Base-by-base conservation (phyloP, 2,329 filamentous ascomycete genomes). In the Arthrobotrys pseudoclavata region DNA sequence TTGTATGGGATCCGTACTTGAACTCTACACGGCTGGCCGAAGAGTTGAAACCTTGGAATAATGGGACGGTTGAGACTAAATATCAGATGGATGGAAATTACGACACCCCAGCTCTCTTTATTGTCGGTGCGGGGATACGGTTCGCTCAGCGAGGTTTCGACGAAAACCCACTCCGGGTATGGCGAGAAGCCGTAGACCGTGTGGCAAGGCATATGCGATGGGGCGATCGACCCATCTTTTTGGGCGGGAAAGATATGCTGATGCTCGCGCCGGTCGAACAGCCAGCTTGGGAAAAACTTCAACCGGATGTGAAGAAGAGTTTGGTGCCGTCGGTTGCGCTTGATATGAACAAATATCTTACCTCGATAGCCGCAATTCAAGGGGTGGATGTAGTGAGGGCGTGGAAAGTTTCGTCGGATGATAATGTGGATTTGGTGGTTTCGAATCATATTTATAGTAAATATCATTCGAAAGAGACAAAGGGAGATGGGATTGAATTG, bases 1-100 rank as follows among this genome's bases (percentile, higher is more conserved):
- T 89, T 79, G 82, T 89, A 10, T 91, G 88, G 88, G 89, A 91
- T 82, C 89, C 89, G 0, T 90, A 85, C 83, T 84, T 91, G 24
- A 88, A 91, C 81, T 85, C 86, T 29, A 85, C 86, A 0, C 80
- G 80, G 7, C 80, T 87, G 29, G 81, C 84, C 24, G 80, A 83
- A 13, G 84, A 86, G 57, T 80, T 89, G 48, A 80, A 82, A 29
- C 80, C 81, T 1, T 86, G 79, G 55, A 74, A 80, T n/a, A 79
- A 71, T 18, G 77, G 63, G n/a, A 79, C 71, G 4, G 60, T 78
- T 15, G 78, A 47, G 42, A 4, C n/a, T 70, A 67, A 13, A 77
- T 62, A 12, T 12, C 31, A 26, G 1, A 22, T 1, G 29, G 15
- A 53, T 26, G 1, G 1, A 22, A 42, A 47, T 15, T 76, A 80